phyloP scores from a whole-genome alignment of 495 filamentous ascomycete species.

The Penicillium subrubescens region DNA sequence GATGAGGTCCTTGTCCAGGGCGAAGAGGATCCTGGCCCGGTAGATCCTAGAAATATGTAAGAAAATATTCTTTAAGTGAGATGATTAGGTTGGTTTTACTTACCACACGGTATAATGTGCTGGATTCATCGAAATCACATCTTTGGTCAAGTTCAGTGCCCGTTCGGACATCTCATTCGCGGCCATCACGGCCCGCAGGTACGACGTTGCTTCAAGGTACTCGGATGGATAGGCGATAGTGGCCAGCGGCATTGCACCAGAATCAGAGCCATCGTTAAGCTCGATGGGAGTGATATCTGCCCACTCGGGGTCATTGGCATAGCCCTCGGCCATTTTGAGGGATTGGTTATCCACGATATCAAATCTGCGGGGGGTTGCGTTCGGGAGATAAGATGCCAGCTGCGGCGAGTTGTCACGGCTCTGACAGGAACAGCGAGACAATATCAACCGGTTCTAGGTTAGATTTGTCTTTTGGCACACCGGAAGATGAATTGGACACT shows the following conservation, averaged over 20 bases:
- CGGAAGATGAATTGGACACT: neutral
- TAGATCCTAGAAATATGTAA: slow-evolving; percentile 64
- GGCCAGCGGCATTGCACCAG: slow-evolving; percentile 69
- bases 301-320: slow-evolving; percentile 76
- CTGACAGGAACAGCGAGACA: neutral
- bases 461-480: neutral
- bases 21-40: slow-evolving; percentile 73
- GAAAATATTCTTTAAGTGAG: neutral
- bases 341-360: neutral
- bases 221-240: slow-evolving; percentile 84
- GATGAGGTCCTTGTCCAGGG: slow-evolving; percentile 62
- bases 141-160: slow-evolving; percentile 78
- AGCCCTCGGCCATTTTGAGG: slow-evolving; percentile 43
- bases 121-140: slow-evolving; percentile 89
- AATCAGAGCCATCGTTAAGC: slow-evolving; percentile 69
- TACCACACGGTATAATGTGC: slow-evolving; percentile 98
- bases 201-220: slow-evolving; percentile 85
- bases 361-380: slow-evolving; percentile 6
- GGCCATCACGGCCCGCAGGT: slow-evolving; percentile 92
- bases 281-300: slow-evolving; percentile 80
- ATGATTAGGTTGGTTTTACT: slow-evolving; percentile 5
- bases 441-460: neutral
- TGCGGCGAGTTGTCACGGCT: neutral
- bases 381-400: neutral
- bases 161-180: slow-evolving; percentile 79